Percentiles rank a stretch among this genome's conserved stretches.
phyloP scores from a whole-genome alignment of 2,329 filamentous ascomycete genomes.

The Raffaelea ambrosiae region DNA sequence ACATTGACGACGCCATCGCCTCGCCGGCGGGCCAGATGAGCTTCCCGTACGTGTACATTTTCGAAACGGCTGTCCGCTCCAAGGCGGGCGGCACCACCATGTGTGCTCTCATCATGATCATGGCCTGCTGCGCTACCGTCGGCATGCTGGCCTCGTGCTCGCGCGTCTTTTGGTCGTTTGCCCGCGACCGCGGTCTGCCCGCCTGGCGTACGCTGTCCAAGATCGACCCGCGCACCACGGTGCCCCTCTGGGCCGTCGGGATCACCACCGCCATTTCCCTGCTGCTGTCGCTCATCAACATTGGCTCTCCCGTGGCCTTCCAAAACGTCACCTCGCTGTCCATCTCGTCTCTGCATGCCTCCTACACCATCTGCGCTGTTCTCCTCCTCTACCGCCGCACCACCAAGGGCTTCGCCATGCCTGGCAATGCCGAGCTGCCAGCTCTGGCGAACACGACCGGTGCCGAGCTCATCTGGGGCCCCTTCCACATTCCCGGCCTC shows the following conservation, averaged over 20 bases:
- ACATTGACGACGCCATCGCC: conserved; percentile 13
- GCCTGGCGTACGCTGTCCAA: conserved; percentile 7
- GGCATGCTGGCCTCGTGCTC: conserved; percentile 49
- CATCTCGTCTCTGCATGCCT: conserved; percentile 39
- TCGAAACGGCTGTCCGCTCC: conserved; percentile 40
- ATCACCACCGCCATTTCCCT: conserved; percentile 36
- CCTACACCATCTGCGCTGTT: conserved; percentile 40
- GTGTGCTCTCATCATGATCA: conserved; percentile 38
- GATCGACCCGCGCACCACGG: conserved; percentile 19
- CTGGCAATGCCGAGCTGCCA: background rate
- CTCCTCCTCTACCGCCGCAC: conserved; percentile 31
- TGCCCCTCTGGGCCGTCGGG: conserved; percentile 36
- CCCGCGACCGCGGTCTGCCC: conserved; percentile 34
- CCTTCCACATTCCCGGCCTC: conserved; percentile 32
- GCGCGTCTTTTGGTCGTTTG: conserved; percentile 37
- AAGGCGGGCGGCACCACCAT: conserved; percentile 40
- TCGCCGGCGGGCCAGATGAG: conserved; percentile 34
- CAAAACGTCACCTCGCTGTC: conserved; percentile 43
- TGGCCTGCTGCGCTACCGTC: conserved; percentile 39
- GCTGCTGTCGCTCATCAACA: conserved; percentile 39
- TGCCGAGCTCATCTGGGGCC: conserved; percentile 5
- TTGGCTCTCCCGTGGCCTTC: conserved; percentile 42
- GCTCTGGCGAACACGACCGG: background rate
- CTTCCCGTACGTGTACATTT: conserved; percentile 49
- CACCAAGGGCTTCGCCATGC: conserved; percentile 25